A percentile compares a stretch with the other conserved stretches of the same genome.
Evolutionary conservation across 768 basidiomycete genomes (phyloP).

Genomic region (Gautieria morchelliformis): DNA sequence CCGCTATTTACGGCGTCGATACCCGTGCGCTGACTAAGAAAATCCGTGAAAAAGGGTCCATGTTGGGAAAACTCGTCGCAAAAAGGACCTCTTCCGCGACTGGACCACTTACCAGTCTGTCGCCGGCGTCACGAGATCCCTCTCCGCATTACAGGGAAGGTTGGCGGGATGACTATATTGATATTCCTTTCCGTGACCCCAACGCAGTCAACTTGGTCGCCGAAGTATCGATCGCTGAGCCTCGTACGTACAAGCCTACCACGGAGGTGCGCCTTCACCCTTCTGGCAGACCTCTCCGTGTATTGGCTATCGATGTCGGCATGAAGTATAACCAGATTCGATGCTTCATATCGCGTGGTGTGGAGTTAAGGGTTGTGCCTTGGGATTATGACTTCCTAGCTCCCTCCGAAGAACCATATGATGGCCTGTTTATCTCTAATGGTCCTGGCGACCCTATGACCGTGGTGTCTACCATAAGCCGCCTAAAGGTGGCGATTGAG

Average conservation of each 20-base stretch:
- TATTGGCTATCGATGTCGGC: conserved; percentile 93
- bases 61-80: conserved; percentile 79
- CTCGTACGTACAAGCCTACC: conserved; percentile 60
- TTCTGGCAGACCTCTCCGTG: conserved; percentile 68
- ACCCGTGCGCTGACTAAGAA: conserved; percentile 95
- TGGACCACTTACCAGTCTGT: conserved; percentile 25
- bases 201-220: conserved; percentile 89
- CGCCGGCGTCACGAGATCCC: conserved; percentile 36
- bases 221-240: conserved; percentile 63
- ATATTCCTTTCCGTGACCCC: conserved; percentile 79
- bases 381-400: conserved; percentile 89
- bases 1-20: conserved; percentile 93
- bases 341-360: conserved; percentile 85
- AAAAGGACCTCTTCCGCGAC: conserved; percentile 35
- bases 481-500: conserved; percentile 57
- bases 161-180: conserved; percentile 81
- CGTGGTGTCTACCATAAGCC: conserved; percentile 59
- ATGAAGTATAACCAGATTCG: conserved; percentile 99
- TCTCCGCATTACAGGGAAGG: conserved; percentile 40
- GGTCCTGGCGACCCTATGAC: conserved; percentile 95
- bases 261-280: conserved; percentile 51
- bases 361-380: conserved; percentile 94
- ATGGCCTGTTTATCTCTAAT: conserved; percentile 95
- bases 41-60: conserved; percentile 88
- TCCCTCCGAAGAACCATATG: conserved; percentile 69